Conservation (phyloP, 495 filamentous ascomycete species). For the Aspergillus funiculosus region DNA sequence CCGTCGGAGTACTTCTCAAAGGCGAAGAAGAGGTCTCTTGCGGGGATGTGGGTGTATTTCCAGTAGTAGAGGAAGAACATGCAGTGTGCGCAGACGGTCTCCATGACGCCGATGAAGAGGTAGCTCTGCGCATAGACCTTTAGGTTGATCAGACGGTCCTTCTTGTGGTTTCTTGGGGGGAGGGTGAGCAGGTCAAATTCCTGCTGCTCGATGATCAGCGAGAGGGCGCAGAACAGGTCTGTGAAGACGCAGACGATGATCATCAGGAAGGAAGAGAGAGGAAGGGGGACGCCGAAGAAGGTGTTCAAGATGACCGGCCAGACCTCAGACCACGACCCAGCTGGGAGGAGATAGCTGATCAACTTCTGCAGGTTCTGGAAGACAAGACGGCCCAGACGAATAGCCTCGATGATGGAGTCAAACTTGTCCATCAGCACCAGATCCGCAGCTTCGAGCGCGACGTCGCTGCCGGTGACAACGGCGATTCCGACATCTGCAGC, state of each 20-base stretch:
- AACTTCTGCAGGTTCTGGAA: constrained; percentile 55
- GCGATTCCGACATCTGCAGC: constrained; percentile 51
- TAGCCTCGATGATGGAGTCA: constrained; percentile 59
- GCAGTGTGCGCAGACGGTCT: no score
- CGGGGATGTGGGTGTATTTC: constrained; percentile 49
- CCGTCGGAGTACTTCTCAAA: no score
- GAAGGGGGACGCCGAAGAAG: constrained; percentile 61
- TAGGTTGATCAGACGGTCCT: constrained; percentile 60
- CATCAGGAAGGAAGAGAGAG: constrained; percentile 63
- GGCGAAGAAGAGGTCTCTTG: constrained; percentile 58
- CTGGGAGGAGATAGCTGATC: constrained; percentile 52
- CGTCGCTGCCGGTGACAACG: constrained; percentile 48
- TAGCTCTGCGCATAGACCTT: constrained; percentile 60
- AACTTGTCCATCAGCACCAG: constrained; percentile 67
- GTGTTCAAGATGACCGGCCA: constrained; percentile 63
- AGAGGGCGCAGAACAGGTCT: constrained; percentile 49
- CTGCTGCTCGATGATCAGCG: constrained; percentile 57
- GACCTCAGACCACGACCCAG: constrained; percentile 63
- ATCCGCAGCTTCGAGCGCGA: constrained; percentile 65
- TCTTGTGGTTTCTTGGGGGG: constrained; percentile 52
- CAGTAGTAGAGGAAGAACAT: no score
- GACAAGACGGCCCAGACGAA: constrained; percentile 51
- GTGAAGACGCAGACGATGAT: constrained; percentile 53
- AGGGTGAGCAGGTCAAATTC: constrained; percentile 55
- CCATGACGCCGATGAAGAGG: constrained; percentile 55